Percentiles rank a stretch among this genome's conserved stretches.
Conservation (phyloP, 2,329 filamentous ascomycete genomes). For the Diplodia seriata region DNA sequence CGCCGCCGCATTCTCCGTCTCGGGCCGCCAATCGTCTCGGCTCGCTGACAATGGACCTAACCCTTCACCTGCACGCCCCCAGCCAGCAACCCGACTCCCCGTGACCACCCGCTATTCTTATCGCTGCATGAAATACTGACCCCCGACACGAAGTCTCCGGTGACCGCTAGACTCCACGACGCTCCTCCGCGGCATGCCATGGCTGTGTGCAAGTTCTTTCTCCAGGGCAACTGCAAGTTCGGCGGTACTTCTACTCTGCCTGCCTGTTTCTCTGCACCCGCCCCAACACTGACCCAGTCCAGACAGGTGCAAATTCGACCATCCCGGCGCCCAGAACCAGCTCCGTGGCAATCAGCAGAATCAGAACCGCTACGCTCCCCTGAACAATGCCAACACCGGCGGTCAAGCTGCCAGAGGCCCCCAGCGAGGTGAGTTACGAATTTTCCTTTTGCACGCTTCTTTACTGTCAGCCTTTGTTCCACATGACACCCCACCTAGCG, state of each 20-base stretch:
- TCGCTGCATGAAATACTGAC: constrained; percentile 13
- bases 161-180: constrained; percentile 21
- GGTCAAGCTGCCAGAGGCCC: constrained; percentile 35
- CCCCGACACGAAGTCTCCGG: constrained; percentile 14
- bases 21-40: constrained; percentile 27
- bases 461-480: constrained; percentile 5
- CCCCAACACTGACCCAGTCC: neutral
- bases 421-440: constrained; percentile 51
- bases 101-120: constrained; percentile 4
- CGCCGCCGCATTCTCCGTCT: constrained; percentile 26
- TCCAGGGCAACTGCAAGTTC: constrained; percentile 69
- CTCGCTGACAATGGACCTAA: constrained; percentile 17
- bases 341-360: constrained; percentile 34
- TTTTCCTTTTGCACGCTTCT: constrained; percentile 19
- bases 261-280: neutral
- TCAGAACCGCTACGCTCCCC: constrained; percentile 67
- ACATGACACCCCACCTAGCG: neutral
- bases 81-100: constrained; percentile 5
- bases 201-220: constrained; percentile 68
- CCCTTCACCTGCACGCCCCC: neutral
- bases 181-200: constrained; percentile 38
- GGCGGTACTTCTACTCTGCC: constrained; percentile 58
- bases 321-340: constrained; percentile 53
- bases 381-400: constrained; percentile 34
- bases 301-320: constrained; percentile 67